Evolutionary conservation across 352 stramenopile species (phyloP).

Genomic region (Phytophthora pistaciae): DNA sequence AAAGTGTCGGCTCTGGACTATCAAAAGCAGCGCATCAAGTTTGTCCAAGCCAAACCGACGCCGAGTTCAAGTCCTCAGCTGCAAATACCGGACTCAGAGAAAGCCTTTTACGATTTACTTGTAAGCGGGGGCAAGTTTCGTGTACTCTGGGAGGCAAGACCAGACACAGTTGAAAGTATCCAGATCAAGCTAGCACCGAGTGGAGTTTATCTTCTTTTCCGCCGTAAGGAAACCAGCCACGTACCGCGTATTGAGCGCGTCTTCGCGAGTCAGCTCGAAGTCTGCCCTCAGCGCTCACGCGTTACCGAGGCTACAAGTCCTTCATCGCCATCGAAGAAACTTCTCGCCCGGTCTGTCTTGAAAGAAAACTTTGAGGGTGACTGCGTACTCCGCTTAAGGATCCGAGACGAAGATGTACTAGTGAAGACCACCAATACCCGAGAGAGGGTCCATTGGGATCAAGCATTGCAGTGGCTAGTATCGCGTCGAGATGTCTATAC

Average conservation of each 20-base stretch:
- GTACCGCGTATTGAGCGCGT: slow-evolving; percentile 42
- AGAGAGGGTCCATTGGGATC: slow-evolving; percentile 48
- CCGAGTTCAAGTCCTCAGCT: slow-evolving; percentile 4
- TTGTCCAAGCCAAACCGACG: neutral
- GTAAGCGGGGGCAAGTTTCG: slow-evolving; percentile 31
- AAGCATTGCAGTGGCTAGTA: slow-evolving; percentile 54
- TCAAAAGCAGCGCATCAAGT: slow-evolving; percentile 17
- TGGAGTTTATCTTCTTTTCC: slow-evolving; percentile 55
- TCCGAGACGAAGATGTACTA: slow-evolving; percentile 48
- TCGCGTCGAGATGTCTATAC: slow-evolving; percentile 7
- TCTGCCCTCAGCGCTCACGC: slow-evolving; percentile 37
- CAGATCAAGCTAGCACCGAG: slow-evolving; percentile 43
- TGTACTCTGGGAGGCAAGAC: slow-evolving; percentile 33
- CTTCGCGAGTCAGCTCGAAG: slow-evolving; percentile 52
- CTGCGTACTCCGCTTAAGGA: slow-evolving; percentile 45
- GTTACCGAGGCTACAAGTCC: slow-evolving; percentile 1
- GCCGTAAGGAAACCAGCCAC: slow-evolving; percentile 29
- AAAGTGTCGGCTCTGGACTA: slow-evolving; percentile 35
- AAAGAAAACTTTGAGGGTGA: slow-evolving; percentile 36
- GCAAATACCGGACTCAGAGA: slow-evolving; percentile 19
- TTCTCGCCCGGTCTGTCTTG: slow-evolving; percentile 16
- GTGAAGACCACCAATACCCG: slow-evolving; percentile 40
- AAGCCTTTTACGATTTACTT: slow-evolving; percentile 34
- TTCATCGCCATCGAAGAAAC: slow-evolving; percentile 24
- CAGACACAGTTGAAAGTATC: slow-evolving; percentile 40